Conservation (phyloP, 345 rosid genomes). For the Microthlaspi erraticum region DNA sequence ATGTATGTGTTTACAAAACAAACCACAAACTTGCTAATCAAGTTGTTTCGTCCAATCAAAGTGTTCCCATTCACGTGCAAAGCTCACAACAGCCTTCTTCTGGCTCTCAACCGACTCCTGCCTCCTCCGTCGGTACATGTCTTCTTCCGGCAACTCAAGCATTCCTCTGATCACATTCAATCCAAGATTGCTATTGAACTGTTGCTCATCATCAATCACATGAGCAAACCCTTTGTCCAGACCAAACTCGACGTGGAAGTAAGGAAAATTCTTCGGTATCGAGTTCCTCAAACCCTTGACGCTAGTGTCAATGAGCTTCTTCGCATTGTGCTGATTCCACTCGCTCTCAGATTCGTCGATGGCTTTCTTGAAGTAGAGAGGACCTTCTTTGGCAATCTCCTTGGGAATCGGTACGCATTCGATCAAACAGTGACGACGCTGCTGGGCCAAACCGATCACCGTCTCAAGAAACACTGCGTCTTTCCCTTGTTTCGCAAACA, state of each 20-base stretch:
- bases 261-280: conserved; percentile 89
- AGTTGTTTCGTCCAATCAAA: conserved; percentile 96
- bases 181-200: conserved; percentile 83
- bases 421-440: conserved; percentile 81
- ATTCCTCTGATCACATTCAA: conserved; percentile 90
- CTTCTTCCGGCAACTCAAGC: conserved; percentile 79
- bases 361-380: conserved; percentile 91
- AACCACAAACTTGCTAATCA: conserved; percentile 42
- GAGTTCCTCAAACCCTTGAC: conserved; percentile 82
- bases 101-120: conserved; percentile 70
- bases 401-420: conserved; percentile 84
- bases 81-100: conserved; percentile 63
- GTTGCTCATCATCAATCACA: conserved; percentile 90
- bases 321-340: conserved; percentile 98
- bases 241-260: conserved; percentile 95
- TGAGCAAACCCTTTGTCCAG: conserved; percentile 82
- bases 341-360: conserved; percentile 98
- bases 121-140: conserved; percentile 79
- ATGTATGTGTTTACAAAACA: background rate
- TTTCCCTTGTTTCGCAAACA: conserved; percentile 88
- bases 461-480: conserved; percentile 87
- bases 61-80: conserved; percentile 72
- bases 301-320: conserved; percentile 90
- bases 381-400: conserved; percentile 76
- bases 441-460: conserved; percentile 79